Base-by-base conservation (phyloP, 2,329 filamentous ascomycete species). In the Arthrobotrys megalospora region DNA sequence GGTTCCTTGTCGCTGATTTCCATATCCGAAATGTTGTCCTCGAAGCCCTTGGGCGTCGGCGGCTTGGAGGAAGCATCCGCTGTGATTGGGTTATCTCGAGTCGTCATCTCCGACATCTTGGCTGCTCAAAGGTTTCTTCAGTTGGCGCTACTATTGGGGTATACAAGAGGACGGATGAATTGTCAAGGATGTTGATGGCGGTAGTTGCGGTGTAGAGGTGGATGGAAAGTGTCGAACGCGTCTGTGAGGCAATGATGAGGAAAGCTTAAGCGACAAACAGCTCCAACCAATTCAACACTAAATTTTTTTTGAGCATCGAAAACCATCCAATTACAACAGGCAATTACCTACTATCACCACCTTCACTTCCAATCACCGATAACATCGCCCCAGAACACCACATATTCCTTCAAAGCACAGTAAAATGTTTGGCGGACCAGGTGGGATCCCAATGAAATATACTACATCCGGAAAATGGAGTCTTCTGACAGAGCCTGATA, bases 371-470 rank as follows among this genome's bases (percentile, higher is more conserved):
- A 21, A 5, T 50, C 47, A 10, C 47, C 10, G 47, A 50, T 50
- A 45, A 62, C 38, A 55, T 55, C 55, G 10, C 5, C 58, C 41
- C n/a, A 65, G 43, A 53, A 24, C 14, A 19, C 38, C 63, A 52
- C 53, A 3, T 5, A 16, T 6, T 52, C 21, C 19, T 11, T 62
- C 24, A 1, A 64, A 38, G 16, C 36, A 36, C 34, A 19, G 32
- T 80, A 81, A 63, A 48, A 82, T 82, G 81, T 82, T 82, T 62
- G 78, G 80, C 71, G 69, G 80, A 70, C 43, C 67, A 78, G 79
- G 69, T 77, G 36, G 32, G 41, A 38, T 12, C 12, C 45, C 41
- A 38, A 55, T 41, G 19, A 10, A 34, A 34, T 14, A 45, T n/a
- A 38, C 14, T 28, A 28, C 21, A 8, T 48, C 21, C 12, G 14